Conservation (phyloP, 768 basidiomycete genomes). For the Russula earlei region DNA sequence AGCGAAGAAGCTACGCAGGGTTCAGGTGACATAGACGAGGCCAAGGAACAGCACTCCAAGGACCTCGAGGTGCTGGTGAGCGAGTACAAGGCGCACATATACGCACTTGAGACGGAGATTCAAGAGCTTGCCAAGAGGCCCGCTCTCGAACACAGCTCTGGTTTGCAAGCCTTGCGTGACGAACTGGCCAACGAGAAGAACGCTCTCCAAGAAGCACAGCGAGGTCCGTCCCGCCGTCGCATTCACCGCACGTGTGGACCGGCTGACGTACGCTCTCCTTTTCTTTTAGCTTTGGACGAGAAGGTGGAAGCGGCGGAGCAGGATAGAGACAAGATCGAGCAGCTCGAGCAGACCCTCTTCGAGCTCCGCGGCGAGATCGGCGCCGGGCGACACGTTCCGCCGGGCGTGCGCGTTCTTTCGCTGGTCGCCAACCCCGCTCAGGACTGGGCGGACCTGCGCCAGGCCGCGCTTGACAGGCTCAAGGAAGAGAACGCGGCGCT, state of each 20-base stretch:
- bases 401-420: slow-evolving; percentile 56
- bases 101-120: slow-evolving; percentile 38
- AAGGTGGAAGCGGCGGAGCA: slow-evolving; percentile 29
- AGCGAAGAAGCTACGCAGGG: slow-evolving; percentile 42
- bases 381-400: slow-evolving; percentile 65
- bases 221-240: slow-evolving; percentile 28
- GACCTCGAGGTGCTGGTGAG: slow-evolving; percentile 47
- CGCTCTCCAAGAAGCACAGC: slow-evolving; percentile 26
- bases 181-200: slow-evolving; percentile 31
- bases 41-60: slow-evolving; percentile 36
- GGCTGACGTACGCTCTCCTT: background rate
- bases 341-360: slow-evolving; percentile 70
- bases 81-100: slow-evolving; percentile 46
- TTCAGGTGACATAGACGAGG: slow-evolving; percentile 26
- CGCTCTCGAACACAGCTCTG: slow-evolving; percentile 16
- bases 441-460: slow-evolving; percentile 67
- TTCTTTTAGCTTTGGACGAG: slow-evolving; percentile 35
- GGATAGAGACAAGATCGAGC: slow-evolving; percentile 48
- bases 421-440: slow-evolving; percentile 76
- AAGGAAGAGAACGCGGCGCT: slow-evolving; percentile 79
- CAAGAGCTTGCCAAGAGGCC: slow-evolving; percentile 35
- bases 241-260: background rate
- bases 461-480: slow-evolving; percentile 65
- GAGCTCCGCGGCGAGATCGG: slow-evolving; percentile 71
- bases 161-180: slow-evolving; percentile 32